Percentiles rank a stretch among this genome's conserved stretches.
Conservation (phyloP, 257 asterid species). For the Datura wrightii region DNA sequence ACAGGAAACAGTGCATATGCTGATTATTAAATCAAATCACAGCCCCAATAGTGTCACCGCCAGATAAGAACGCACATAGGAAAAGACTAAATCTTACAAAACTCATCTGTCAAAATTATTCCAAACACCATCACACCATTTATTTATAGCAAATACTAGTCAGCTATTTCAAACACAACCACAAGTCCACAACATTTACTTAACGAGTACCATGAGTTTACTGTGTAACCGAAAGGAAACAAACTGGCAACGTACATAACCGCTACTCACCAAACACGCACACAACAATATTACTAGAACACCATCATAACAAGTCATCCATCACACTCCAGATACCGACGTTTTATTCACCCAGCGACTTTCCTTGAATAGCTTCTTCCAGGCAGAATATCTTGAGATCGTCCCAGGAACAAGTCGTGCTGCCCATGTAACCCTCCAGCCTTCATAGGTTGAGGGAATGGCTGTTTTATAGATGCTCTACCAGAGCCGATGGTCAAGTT, state of each 20-base stretch:
- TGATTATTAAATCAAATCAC: neutral
- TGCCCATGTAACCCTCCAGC: slow-evolving; percentile 83
- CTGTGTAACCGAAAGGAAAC: neutral
- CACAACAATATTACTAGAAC: slow-evolving; percentile 2
- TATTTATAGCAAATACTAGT: slow-evolving; percentile 24
- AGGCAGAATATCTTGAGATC: slow-evolving; percentile 60
- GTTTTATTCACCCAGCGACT: slow-evolving; percentile 63
- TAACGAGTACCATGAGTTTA: neutral
- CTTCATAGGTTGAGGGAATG: slow-evolving; percentile 65
- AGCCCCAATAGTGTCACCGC: too few relatives aligned
- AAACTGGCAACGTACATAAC: slow-evolving; percentile 20
- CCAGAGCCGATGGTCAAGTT: slow-evolving; percentile 61
- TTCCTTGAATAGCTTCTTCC: slow-evolving; percentile 60
- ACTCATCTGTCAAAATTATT: neutral
- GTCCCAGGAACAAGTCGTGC: slow-evolving; percentile 52
- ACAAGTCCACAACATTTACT: slow-evolving; percentile 25
- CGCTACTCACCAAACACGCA: neutral
- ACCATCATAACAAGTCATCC: neutral
- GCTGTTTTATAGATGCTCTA: slow-evolving; percentile 52
- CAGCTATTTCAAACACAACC: slow-evolving; percentile 23
- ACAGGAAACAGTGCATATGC: neutral
- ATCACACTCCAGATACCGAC: neutral
- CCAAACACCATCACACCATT: slow-evolving; percentile 10
- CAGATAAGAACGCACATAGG: too few relatives aligned
- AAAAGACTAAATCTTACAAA: too few relatives aligned